Conservation (phyloP, 2,329 filamentous ascomycete species). For the Keithomyces neogunnii region DNA sequence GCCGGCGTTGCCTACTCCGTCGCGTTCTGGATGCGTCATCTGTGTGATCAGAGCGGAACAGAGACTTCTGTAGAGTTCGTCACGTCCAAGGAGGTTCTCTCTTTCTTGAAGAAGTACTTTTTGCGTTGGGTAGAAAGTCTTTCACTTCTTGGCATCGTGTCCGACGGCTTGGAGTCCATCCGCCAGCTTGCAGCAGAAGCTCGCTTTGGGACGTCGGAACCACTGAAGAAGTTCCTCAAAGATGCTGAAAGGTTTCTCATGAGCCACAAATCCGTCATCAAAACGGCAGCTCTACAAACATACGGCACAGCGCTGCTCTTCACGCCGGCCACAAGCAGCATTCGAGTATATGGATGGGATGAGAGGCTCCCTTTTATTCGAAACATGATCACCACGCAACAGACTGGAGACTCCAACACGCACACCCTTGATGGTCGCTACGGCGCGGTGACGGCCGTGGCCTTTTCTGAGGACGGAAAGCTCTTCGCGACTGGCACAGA, state of each 20-base stretch:
- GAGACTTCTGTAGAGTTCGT: background rate
- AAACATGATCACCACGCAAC: constrained; percentile 7
- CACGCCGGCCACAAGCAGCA: constrained; percentile 15
- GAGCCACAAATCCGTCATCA: constrained; percentile 16
- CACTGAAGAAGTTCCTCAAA: constrained; percentile 18
- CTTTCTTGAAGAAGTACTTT: constrained; percentile 10
- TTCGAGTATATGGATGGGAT: constrained; percentile 10
- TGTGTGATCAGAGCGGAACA: constrained; percentile 10
- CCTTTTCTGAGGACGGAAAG: constrained; percentile 8
- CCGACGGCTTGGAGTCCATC: constrained; percentile 5
- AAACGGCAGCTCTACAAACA: constrained; percentile 20
- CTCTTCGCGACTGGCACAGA: constrained; percentile 7
- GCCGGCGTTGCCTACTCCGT: constrained; percentile 17
- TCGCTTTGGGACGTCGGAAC: constrained; percentile 5
- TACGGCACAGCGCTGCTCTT: constrained; percentile 26
- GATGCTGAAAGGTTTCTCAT: constrained; percentile 16
- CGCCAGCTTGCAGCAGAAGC: constrained; percentile 2
- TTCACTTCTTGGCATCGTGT: constrained; percentile 8
- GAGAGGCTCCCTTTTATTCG: constrained; percentile 12
- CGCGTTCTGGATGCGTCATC: constrained; percentile 24
- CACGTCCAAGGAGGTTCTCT: constrained; percentile 14
- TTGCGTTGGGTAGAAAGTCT: constrained; percentile 13
- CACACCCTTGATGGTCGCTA: constrained; percentile 8
- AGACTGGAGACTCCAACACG: constrained; percentile 7
- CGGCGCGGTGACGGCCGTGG: constrained; percentile 7